A percentile compares a stretch with the other conserved stretches of the same genome.
phyloP scores from a whole-genome alignment of 208 protist genomes.

The Trypanosoma lewisi region DNA sequence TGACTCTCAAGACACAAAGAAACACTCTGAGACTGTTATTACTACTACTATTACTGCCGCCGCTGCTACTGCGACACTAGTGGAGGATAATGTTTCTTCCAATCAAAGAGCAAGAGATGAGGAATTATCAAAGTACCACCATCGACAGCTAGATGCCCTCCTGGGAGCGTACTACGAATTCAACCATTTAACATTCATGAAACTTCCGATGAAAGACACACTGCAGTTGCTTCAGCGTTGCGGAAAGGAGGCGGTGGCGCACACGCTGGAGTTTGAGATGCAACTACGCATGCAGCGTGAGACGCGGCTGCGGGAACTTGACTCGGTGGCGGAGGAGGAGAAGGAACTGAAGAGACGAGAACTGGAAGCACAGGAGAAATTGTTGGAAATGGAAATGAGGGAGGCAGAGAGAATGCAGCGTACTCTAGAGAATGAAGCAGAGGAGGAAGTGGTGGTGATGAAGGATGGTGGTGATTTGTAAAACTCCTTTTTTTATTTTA shows the following conservation, averaged over 20 bases:
- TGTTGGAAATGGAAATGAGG: slow-evolving; percentile 24
- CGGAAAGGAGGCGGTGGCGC: slow-evolving; percentile 68
- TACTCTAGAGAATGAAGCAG: slow-evolving; percentile 10
- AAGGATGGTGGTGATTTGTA: no score
- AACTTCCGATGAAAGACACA: slow-evolving; percentile 79
- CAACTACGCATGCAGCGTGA: slow-evolving; percentile 51
- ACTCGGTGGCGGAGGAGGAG: slow-evolving; percentile 39
- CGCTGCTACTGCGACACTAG: background rate
- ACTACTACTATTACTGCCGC: background rate
- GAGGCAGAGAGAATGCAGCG: slow-evolving; percentile 35
- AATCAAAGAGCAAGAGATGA: slow-evolving; percentile 24
- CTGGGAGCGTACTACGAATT: slow-evolving; percentile 86
- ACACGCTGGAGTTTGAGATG: slow-evolving; percentile 75
- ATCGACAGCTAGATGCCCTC: slow-evolving; percentile 72
- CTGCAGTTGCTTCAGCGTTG: slow-evolving; percentile 72
- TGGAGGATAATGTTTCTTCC: no score
- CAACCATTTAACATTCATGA: slow-evolving; percentile 83
- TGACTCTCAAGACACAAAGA: background rate
- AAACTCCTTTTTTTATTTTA: background rate
- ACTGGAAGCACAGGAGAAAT: slow-evolving; percentile 17
- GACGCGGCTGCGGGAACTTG: slow-evolving; percentile 42
- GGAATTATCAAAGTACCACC: slow-evolving; percentile 56
- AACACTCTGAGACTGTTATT: background rate
- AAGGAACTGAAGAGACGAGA: slow-evolving; percentile 33
- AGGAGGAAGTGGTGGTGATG: background rate